phyloP scores from a whole-genome alignment of 2,329 filamentous ascomycete genomes.

The Ceratocystis diversiconidia region DNA sequence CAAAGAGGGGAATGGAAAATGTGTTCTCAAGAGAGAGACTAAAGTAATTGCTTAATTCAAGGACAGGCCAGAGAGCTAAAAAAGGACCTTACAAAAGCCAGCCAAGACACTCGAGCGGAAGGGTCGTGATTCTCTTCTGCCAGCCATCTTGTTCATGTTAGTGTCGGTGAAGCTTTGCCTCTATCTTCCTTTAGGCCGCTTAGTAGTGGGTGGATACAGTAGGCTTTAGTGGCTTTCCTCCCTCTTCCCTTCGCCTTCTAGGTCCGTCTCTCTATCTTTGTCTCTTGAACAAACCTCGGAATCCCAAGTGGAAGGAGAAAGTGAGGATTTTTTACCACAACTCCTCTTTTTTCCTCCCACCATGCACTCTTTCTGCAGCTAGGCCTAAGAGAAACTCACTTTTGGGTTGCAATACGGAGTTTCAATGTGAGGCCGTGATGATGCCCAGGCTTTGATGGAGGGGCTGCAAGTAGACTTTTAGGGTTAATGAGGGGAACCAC shows the following conservation, averaged over 20 bases:
- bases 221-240: background rate
- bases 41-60: background rate
- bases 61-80: background rate
- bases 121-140: background rate
- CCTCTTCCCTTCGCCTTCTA: background rate
- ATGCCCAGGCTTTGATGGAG: background rate
- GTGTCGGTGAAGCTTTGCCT: background rate
- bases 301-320: background rate
- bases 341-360: background rate
- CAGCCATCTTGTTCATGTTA: background rate
- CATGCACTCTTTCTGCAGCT: conserved; percentile 3
- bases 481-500: background rate
- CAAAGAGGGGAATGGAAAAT: background rate
- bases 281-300: background rate
- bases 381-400: background rate
- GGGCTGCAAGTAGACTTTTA: background rate
- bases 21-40: background rate
- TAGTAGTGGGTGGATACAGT: background rate
- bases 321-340: background rate
- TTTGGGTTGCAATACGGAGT: background rate
- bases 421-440: background rate
- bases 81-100: background rate
- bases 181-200: too few relatives aligned
- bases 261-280: background rate
- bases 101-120: too few relatives aligned